Percentiles rank a stretch among this genome's conserved stretches.
These are phyloP conservation scores for Solanum aculeatissimum DNA, from an alignment of 305 asterid genomes.

Conservation along the genomic window DNA sequence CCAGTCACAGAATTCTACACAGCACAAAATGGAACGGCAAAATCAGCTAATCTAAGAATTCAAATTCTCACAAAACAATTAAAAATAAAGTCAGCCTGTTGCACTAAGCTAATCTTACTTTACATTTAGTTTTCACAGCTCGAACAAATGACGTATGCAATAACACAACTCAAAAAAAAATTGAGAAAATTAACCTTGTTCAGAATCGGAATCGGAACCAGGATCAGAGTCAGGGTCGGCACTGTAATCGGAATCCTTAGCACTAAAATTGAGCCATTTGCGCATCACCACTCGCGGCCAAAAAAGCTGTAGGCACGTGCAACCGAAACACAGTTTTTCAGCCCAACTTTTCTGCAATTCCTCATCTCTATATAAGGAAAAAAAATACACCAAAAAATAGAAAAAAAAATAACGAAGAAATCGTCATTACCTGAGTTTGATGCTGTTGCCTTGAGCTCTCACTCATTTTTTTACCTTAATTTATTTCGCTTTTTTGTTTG, in stretches of 20 bases:
- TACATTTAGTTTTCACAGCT: neutral
- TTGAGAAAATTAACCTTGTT: constrained; percentile 27
- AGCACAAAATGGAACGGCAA: neutral
- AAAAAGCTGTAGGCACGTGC: constrained; percentile 75
- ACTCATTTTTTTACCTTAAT: neutral
- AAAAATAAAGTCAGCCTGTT: rapidly evolving
- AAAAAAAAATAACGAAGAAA: neutral
- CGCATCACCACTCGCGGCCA: constrained; percentile 80
- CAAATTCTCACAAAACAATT: neutral
- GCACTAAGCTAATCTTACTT: neutral
- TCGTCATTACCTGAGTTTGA: constrained; percentile 1
- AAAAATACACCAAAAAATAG: neutral
- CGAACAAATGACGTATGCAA: neutral
- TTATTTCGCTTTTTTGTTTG: neutral
- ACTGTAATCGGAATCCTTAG: constrained; percentile 51
- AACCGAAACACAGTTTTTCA: constrained; percentile 85
- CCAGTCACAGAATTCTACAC: constrained; percentile 29
- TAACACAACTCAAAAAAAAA: neutral
- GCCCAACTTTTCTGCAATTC: constrained; percentile 71
- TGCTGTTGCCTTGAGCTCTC: constrained; percentile 1
- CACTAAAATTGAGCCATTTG: constrained; percentile 54
- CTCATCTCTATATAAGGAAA: constrained; percentile 11
- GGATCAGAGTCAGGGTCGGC: constrained; percentile 53
- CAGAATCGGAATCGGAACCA: constrained; percentile 50
- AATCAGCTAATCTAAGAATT: neutral